Conservation (phyloP, 345 rosid genomes). For the Arabis alpina region DNA sequence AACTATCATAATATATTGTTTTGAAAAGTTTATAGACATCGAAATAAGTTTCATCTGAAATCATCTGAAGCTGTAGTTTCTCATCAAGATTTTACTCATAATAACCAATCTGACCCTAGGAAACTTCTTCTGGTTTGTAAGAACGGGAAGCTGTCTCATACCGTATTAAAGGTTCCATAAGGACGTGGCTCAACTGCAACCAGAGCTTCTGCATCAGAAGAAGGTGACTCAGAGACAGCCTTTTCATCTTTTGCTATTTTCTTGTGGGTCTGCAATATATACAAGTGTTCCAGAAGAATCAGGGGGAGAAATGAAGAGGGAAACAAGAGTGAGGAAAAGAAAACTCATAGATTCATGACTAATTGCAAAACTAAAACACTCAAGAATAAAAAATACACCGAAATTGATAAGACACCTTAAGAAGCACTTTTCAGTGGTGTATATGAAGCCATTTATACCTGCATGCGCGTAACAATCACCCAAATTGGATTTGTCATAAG, state of each 20-base stretch:
- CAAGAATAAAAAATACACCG: background rate
- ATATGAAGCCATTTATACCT: slow-evolving; percentile 56
- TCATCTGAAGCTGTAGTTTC: background rate
- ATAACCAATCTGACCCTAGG: background rate
- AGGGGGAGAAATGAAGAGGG: background rate
- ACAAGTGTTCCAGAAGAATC: slow-evolving; percentile 19
- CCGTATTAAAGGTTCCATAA: slow-evolving; percentile 72
- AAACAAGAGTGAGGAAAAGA: background rate
- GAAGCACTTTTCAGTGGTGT: background rate
- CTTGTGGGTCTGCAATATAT: slow-evolving; percentile 75
- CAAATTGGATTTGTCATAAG: slow-evolving; percentile 93
- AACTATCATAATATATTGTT: background rate
- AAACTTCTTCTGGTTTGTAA: background rate
- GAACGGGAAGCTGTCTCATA: slow-evolving; percentile 44
- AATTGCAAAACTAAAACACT: background rate
- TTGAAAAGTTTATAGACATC: background rate
- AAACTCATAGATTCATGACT: slow-evolving; percentile 3
- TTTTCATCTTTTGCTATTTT: slow-evolving; percentile 53
- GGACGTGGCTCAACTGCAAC: slow-evolving; percentile 64
- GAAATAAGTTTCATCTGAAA: slow-evolving; percentile 2
- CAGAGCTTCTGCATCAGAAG: slow-evolving; percentile 50
- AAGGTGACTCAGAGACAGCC: slow-evolving; percentile 35
- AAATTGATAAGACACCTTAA: background rate
- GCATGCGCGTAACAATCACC: slow-evolving; percentile 98
- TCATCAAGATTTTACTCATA: background rate